Base-by-base conservation (phyloP, 2,329 filamentous ascomycete genomes). In the Hypomyces rosellus region DNA sequence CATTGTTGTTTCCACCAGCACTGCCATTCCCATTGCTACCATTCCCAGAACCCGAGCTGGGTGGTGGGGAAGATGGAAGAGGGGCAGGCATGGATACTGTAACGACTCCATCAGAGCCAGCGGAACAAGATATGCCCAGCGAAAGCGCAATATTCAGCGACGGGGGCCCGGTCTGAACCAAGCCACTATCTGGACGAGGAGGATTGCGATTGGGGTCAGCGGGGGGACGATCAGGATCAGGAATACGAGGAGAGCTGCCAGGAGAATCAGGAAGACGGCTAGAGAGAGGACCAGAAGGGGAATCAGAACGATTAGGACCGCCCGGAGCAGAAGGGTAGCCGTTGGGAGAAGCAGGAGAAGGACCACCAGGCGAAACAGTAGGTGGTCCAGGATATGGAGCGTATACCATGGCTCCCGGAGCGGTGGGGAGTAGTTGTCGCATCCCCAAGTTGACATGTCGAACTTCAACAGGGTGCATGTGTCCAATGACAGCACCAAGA, bases 101-200 rank as follows among this genome's bases (percentile, higher is more conserved):
- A 3, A 69, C 54, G 18, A 66, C 54, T 14, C 64, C 66, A 43
- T 67, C 60, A n/a, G 59, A 48, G 1, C 65, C 65, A 46, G 64
- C 57, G 30, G 59, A 58, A 45, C 63, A 68, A 5, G 60, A 57
- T 12, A 66, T 45, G 33, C 54, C 54, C 45, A 65, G 46, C 4
- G 59, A 55, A n/a, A 66, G 54, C 16, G 59, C 55, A 46, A 63
- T 54, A 2, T 53, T 40, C 16, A 61, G 52, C 2, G 46, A 34
- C 13, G 53, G 44, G 11, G 53, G 34, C 6, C 30, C 43, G 34
- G 33, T 5, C 25, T 30, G 25, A 16, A 34, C 18, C 8, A 42
- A 15, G 12, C n/a, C 18, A 2, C 33, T 30, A 30, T 38, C 5
- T 12, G 33, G 39, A 22, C 33, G 25, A 5, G 51, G 43, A 39